Base-by-base conservation (phyloP, 331 rosid genomes). In the Phaseolus coccineus region DNA sequence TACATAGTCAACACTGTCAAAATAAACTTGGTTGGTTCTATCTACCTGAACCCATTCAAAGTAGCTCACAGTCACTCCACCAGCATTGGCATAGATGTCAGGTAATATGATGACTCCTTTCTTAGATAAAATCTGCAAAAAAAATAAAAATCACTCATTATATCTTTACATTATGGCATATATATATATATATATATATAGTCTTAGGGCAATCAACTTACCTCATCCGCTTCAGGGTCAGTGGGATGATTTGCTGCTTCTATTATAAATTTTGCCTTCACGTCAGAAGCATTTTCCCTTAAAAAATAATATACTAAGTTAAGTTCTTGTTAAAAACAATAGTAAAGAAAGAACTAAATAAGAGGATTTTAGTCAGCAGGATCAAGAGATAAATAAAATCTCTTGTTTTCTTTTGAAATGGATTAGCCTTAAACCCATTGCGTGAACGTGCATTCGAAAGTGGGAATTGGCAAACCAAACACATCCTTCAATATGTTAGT, bases 241-340 rank as follows among this genome's bases (percentile, higher is more conserved):
- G 97, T 89, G 27, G 98, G 98, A 81, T 94, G 98, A 61, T 94
- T 92, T 56, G 98, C 98, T 65, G 91, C 98, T 86, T 94, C 98
- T 42, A 92, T 77, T 8, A 94, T 82, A 80, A 84, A 92, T 71
- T 94, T 90, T 58, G 98, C 98, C 77, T 83, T 89, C 56, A 94
- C 94, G 59, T 86, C 84, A 58, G 89, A 84, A 40, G 97, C 98
- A 83, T 92, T 94, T 74, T 90, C 97, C 91, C 98, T 94, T 74
- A 52, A 85, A 62, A 46, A 66, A 71, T 73, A 33, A 79, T 31
- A 67, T 30, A 39, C 6, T 27, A 44, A 35, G 5, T 74, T 55
- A 53, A 40, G 19, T 19, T 30, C 2, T 46, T 46, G 25, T 42
- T 73, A 57, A 87, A 81, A 68, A 80, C 84, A 16, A 86, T 87